Evolutionary conservation across 306 rosid genomes (phyloP), one percentile per base, ranked within the genome.

Genomic region (Urtica urens): DNA sequence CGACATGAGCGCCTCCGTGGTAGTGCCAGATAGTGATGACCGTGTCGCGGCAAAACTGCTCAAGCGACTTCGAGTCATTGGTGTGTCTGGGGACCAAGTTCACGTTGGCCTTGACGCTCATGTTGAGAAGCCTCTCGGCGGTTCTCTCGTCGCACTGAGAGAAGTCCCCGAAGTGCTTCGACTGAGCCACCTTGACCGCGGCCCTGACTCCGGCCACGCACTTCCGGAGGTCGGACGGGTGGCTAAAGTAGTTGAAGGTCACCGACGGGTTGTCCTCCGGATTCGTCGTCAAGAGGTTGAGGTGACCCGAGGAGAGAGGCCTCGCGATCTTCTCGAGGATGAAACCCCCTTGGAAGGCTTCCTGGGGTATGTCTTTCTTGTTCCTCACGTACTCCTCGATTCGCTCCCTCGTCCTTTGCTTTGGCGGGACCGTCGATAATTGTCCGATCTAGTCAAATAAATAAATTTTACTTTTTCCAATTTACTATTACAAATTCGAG

Each of bases 1-100:
- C 92, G 20, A 85, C 83, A 48, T 77, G 99, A 59, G 85, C 71
- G 23, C 99, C 99, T 15, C 99, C 99, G 57, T 84, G 99, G 73
- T 85, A 90, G 43, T 90, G 99, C 99, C 99, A 90, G 53, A 85
- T 90, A 23, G 95, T 75, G 73, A 79, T 81, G 58, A 90, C 95
- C 21, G 94, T 77, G 76, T 90, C 99, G 49, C 51, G 77, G 65
- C 95, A 90, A 51, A 85, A 85, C 66, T 79, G 95, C 68, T 79
- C 80, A 11, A 90, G 6, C 26, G 95, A 90, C 19, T 60, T 22
- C 0, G 94, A 78, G 72, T 81, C 95, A 55, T 85, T 81, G 23
- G 64, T 41, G 30, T 85, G 80, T 56, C 66, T 78, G 4, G 92
- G 99, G 23, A 81, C 57, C 56, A 79, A 67, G 69, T 90, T 84